phyloP scores from a whole-genome alignment of 306 rosid species.

The Cicer pinnatifidum region DNA sequence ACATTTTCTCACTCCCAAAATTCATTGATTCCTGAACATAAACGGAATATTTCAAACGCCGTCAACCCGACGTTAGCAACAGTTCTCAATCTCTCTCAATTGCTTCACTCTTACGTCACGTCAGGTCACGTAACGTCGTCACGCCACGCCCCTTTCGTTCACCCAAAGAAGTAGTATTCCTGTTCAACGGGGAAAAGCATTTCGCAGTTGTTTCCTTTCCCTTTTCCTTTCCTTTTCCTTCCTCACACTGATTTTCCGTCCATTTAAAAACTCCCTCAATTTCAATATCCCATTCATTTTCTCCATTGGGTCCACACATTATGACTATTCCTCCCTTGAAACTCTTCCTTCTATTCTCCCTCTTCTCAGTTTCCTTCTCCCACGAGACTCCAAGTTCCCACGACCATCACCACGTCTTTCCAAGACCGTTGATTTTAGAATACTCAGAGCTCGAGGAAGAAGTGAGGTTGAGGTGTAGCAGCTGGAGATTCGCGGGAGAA shows the following conservation, averaged over 20 bases:
- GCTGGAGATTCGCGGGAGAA: slow-evolving; percentile 90
- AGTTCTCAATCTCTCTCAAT: not conserved
- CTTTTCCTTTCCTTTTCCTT: not conserved
- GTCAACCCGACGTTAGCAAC: not conserved
- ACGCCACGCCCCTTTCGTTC: not conserved
- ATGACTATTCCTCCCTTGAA: not conserved
- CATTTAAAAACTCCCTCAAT: not conserved
- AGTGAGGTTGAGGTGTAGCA: slow-evolving; percentile 50
- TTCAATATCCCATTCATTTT: not conserved
- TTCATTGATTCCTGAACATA: not conserved
- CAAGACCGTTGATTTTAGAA: slow-evolving; percentile 66
- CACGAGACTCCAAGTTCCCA: slow-evolving; percentile 40
- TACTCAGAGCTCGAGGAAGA: slow-evolving; percentile 55
- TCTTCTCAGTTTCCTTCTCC: slow-evolving; percentile 53
- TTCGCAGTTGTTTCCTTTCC: not conserved
- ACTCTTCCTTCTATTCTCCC: slow-evolving; percentile 37
- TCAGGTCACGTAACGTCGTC: not conserved
- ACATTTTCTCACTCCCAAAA: not conserved
- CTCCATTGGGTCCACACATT: not conserved
- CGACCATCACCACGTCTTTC: slow-evolving; percentile 35
- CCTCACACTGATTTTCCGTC: not conserved
- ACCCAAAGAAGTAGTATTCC: slow-evolving; percentile 3
- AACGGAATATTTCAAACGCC: slow-evolving; percentile 43
- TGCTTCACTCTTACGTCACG: slow-evolving; percentile 27
- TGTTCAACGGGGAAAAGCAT: slow-evolving; percentile 19